Evolutionary conservation across 768 basidiomycete species (phyloP).

Genomic region (Boletus edulis): DNA sequence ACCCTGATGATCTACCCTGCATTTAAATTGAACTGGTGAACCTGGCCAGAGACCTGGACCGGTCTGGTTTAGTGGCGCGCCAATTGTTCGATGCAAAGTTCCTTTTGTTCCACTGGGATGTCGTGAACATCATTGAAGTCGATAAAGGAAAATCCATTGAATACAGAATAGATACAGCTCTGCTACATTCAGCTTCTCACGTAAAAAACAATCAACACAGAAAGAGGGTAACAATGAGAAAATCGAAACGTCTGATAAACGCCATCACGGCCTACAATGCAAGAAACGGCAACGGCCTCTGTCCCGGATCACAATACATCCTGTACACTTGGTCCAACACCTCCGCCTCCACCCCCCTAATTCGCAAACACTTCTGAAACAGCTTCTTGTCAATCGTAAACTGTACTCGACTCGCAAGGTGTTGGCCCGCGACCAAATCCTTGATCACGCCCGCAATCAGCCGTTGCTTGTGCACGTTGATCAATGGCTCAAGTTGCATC

Average conservation of each 20-base stretch:
- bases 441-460: conserved; percentile 80
- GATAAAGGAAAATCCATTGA: not conserved
- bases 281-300: conserved; percentile 19
- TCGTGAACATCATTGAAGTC: too few species aligned
- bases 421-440: conserved; percentile 76
- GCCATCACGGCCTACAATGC: conserved; percentile 9
- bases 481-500: conserved; percentile 82
- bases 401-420: conserved; percentile 71
- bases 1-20: too few species aligned
- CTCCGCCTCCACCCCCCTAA: conserved; percentile 61
- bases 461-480: conserved; percentile 89
- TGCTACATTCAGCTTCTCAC: conserved; percentile 9
- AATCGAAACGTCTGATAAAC: not conserved
- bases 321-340: conserved; percentile 48
- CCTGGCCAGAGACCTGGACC: too few species aligned
- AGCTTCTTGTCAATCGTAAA: conserved; percentile 71
- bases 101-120: too few species aligned
- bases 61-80: too few species aligned
- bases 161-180: conserved; percentile 27
- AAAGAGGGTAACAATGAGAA: not conserved
- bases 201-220: not conserved
- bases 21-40: too few species aligned
- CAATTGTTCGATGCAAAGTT: too few species aligned
- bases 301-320: conserved; percentile 32
- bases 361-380: conserved; percentile 69